phyloP scores from a whole-genome alignment of 768 basidiomycete genomes.

The Neoboletus magnificus region DNA sequence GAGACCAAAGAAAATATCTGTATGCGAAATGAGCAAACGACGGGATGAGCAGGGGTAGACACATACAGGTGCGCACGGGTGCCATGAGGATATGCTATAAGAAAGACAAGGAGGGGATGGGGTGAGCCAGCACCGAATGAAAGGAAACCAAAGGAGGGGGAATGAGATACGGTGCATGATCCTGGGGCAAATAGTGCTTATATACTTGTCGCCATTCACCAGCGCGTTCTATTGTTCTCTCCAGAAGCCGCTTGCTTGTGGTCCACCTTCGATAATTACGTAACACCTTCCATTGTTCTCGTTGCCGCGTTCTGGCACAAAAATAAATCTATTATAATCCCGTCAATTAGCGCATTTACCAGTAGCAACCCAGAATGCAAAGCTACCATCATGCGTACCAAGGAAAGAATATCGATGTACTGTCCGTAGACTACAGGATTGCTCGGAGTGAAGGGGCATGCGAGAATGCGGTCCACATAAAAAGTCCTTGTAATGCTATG shows the following conservation, averaged over 20 bases:
- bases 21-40: not conserved
- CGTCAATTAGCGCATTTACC: slow-evolving; percentile 3
- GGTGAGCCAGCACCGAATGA: slow-evolving; percentile 34
- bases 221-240: slow-evolving; percentile 31
- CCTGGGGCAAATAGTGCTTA: slow-evolving; percentile 6
- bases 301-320: slow-evolving; percentile 8
- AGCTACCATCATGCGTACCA: not conserved
- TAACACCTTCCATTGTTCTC: slow-evolving; percentile 27
- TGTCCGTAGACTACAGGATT: slow-evolving; percentile 18
- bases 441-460: slow-evolving; percentile 2
- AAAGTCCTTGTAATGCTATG: slow-evolving; percentile 9
- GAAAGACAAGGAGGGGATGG: slow-evolving; percentile 7
- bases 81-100: slow-evolving; percentile 20
- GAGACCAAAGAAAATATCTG: slow-evolving; percentile 70
- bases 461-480: slow-evolving; percentile 13
- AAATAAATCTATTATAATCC: not conserved
- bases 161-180: slow-evolving; percentile 2
- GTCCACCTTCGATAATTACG: slow-evolving; percentile 4
- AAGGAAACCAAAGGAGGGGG: slow-evolving; percentile 6
- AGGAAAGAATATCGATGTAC: slow-evolving; percentile 8
- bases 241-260: not conserved
- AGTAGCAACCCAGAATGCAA: slow-evolving; percentile 1
- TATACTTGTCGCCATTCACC: slow-evolving; percentile 24
- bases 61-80: slow-evolving; percentile 45
- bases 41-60: not conserved